Evolutionary conservation across 2,329 filamentous ascomycete species (phyloP).

Genomic region (Monosporascus sp.): DNA sequence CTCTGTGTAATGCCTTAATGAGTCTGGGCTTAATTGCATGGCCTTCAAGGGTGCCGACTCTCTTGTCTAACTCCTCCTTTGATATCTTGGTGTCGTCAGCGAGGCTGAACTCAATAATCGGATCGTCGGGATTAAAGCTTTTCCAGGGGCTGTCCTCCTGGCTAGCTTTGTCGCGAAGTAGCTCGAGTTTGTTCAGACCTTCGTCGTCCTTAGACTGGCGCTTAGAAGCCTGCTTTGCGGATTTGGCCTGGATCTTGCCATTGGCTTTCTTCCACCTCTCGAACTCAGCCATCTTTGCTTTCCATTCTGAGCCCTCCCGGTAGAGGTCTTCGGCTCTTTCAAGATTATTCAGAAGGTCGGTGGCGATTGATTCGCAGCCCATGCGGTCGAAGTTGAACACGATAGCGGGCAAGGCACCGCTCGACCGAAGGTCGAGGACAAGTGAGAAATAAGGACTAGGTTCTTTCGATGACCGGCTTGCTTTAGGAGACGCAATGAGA

Average conservation of each 20-base stretch:
- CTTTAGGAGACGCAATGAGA: conserved; percentile 4
- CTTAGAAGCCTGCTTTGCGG: conserved; percentile 27
- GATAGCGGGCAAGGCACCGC: conserved; percentile 65
- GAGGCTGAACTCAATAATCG: conserved; percentile 60
- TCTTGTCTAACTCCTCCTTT: conserved; percentile 51
- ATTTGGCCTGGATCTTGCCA: conserved; percentile 30
- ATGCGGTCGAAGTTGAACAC: conserved; percentile 71
- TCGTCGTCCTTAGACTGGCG: conserved; percentile 34
- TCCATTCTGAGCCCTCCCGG: conserved; percentile 56
- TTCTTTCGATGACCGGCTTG: neutral
- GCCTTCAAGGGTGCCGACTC: conserved; percentile 44
- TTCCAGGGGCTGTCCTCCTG: conserved; percentile 52
- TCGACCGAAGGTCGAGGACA: conserved; percentile 53
- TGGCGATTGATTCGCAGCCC: conserved; percentile 56
- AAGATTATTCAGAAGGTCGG: conserved; percentile 46
- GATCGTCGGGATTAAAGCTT: conserved; percentile 62
- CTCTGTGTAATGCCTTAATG: conserved; percentile 56
- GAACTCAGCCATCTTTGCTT: conserved; percentile 51
- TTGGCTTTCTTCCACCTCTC: conserved; percentile 49
- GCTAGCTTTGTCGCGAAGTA: conserved; percentile 49
- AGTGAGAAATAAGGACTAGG: conserved; percentile 39
- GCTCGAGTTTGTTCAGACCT: conserved; percentile 49
- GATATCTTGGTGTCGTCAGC: conserved; percentile 56
- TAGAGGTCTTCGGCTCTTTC: conserved; percentile 48
- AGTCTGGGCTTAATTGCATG: conserved; percentile 47